Base-by-base conservation (phyloP, 352 stramenopile species). In the Paralagenidium karlingii region DNA sequence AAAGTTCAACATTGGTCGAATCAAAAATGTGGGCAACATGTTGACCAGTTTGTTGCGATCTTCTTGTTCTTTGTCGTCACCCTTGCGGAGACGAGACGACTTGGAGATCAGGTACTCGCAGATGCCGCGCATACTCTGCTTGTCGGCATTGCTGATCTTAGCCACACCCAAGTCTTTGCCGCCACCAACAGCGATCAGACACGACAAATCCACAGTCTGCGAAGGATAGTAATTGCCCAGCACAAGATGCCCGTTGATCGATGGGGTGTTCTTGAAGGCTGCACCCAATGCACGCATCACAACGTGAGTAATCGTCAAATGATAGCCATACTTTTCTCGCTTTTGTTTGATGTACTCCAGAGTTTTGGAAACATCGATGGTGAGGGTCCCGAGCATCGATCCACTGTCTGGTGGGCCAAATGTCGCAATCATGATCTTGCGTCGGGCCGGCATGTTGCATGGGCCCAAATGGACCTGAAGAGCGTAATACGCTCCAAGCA, bases 251-350 rank as follows among this genome's bases (percentile, higher is more conserved):
- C 70, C 70, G 43, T 88, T 88, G 22, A 87, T 55, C 0, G 61
- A 71, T 11, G 69, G 74, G 5, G 67, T 54, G 16, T 64, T 59
- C 29, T 41, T 50, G 20, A 87, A 49, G 5, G 66, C 65, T 7
- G 52, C 41, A n/a, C 64, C 74, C 10, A 87, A 28, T 10, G 68
- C 60, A 25, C 63, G 61, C 30, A 84, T 25, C 11, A 84, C 74
- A 41, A 84, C 53, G 46, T 87, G 69, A 19, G 68, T 82, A 42
- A 83, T 66, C 10, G 65, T 82, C 24, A 84, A 58, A 44, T 84
- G 63, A 15, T 65, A 58, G 1, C 63, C 55, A 1, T 57, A 59
- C 6, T 56, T 45, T 8, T 52, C 51, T 32, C 71, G 71, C 45
- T 69, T 74, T 24, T 63, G 60, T 2, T 54, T 58, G 13, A 88